Percentiles rank a stretch among this genome's conserved stretches.
These are phyloP conservation scores for Boletus pseudopeckii DNA, from an alignment of 768 basidiomycete genomes.

Conservation along the genomic window DNA sequence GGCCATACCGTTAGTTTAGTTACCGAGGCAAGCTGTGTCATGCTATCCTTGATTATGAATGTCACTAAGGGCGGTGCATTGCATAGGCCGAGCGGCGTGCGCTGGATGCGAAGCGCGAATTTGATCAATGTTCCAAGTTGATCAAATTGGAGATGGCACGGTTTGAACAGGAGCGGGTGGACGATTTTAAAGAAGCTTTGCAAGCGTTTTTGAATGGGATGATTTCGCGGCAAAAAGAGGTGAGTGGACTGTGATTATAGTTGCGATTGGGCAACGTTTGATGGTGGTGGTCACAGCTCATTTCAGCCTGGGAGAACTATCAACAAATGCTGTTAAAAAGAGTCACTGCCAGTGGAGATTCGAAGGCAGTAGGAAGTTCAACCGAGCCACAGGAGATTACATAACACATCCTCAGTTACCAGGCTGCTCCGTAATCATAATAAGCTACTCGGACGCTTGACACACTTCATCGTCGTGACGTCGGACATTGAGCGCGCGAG, in stretches of 20 bases:
- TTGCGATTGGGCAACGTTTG: not conserved
- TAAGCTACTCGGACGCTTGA: too few species aligned
- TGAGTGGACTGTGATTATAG: slow-evolving; percentile 27
- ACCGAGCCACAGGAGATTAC: not conserved
- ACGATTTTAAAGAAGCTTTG: slow-evolving; percentile 85
- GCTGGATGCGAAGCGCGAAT: slow-evolving; percentile 82
- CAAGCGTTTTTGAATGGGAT: slow-evolving; percentile 85
- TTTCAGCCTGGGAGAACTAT: slow-evolving; percentile 77
- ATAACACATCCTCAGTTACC: slow-evolving; percentile 1
- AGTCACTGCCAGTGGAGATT: slow-evolving; percentile 11
- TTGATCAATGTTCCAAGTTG: slow-evolving; percentile 81
- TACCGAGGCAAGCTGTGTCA: slow-evolving; percentile 57
- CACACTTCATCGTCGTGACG: too few species aligned
- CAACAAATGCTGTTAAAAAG: slow-evolving; percentile 67
- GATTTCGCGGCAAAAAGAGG: slow-evolving; percentile 81
- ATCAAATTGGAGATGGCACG: slow-evolving; percentile 86
- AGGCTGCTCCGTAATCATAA: not conserved
- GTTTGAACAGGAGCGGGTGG: slow-evolving; percentile 90
- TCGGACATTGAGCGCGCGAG: too few species aligned
- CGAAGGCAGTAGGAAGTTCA: not conserved
- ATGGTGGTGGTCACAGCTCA: slow-evolving; percentile 47
- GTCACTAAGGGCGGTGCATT: not conserved
- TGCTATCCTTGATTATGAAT: not conserved
- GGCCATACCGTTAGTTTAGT: slow-evolving; percentile 75
- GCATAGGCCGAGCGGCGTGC: slow-evolving; percentile 79